phyloP scores from a whole-genome alignment of 2,329 filamentous ascomycete species.

The Blastomyces gilchristii region DNA sequence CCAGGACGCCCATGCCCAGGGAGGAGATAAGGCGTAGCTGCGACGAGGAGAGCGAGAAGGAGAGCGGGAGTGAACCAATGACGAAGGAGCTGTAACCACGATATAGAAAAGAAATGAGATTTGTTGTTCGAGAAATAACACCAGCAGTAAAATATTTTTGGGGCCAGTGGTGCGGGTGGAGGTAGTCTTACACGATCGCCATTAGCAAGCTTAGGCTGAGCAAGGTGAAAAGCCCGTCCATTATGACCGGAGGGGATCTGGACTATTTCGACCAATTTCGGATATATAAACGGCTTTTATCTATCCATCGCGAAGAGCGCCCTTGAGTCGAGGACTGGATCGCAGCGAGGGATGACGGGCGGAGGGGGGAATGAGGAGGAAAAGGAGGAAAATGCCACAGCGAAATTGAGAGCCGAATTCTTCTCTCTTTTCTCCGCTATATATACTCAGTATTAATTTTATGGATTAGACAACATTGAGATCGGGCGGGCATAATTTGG shows the following conservation, averaged over 20 bases:
- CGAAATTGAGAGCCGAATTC: background rate
- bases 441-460: background rate
- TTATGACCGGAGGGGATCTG: slow-evolving; percentile 29
- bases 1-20: slow-evolving; percentile 83
- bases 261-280: slow-evolving; percentile 1
- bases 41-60: slow-evolving; percentile 74
- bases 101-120: slow-evolving; percentile 5
- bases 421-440: background rate
- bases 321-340: background rate
- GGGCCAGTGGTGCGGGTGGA: background rate
- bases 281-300: slow-evolving; percentile 1
- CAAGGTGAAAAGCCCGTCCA: slow-evolving; percentile 56
- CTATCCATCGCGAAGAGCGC: slow-evolving; percentile 1
- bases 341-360: background rate
- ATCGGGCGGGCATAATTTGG: background rate
- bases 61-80: slow-evolving; percentile 80
- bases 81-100: slow-evolving; percentile 64
- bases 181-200: slow-evolving; percentile 48
- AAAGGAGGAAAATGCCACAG: background rate
- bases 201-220: slow-evolving; percentile 55
- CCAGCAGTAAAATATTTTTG: background rate
- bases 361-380: background rate
- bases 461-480: background rate
- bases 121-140: slow-evolving; percentile 10
- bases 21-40: slow-evolving; percentile 84